Percentiles rank a stretch among this genome's conserved stretches.
Conservation (phyloP, 805 yeast genomes). For the Candida dajiaensis region DNA sequence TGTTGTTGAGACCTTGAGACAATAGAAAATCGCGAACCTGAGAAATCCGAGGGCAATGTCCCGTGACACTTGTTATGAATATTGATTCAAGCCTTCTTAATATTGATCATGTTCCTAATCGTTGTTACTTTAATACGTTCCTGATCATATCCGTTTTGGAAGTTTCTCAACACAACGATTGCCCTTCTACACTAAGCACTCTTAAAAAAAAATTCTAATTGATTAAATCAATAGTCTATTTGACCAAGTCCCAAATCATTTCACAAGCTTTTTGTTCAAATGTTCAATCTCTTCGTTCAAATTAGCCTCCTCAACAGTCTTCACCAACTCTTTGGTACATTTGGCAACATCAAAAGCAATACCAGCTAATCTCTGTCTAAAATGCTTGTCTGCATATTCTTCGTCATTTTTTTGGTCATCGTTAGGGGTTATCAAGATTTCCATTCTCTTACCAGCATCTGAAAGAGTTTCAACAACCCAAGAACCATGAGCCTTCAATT, state of each 20-base stretch:
- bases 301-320: slow-evolving; percentile 93
- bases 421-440: slow-evolving; percentile 39
- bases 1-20: no score
- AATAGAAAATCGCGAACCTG: no score
- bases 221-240: no score
- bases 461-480: slow-evolving; percentile 85
- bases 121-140: no score
- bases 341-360: slow-evolving; percentile 95
- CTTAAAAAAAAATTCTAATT: no score
- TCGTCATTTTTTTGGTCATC: slow-evolving; percentile 30
- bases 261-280: slow-evolving; percentile 52
- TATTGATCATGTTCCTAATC: no score
- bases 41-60: no score
- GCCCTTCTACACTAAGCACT: background rate
- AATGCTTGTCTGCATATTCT: slow-evolving; percentile 79
- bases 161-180: no score
- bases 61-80: no score
- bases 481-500: slow-evolving; percentile 81
- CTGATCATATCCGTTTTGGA: no score
- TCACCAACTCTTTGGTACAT: slow-evolving; percentile 91
- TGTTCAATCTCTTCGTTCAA: slow-evolving; percentile 80
- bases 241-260: no score
- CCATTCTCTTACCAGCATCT: slow-evolving; percentile 84
- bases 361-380: slow-evolving; percentile 92
- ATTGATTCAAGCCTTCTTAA: no score